These are phyloP conservation scores for Ascochyta rabiei DNA, from an alignment of 2,329 filamentous ascomycete genomes.

Conservation along the genomic window DNA sequence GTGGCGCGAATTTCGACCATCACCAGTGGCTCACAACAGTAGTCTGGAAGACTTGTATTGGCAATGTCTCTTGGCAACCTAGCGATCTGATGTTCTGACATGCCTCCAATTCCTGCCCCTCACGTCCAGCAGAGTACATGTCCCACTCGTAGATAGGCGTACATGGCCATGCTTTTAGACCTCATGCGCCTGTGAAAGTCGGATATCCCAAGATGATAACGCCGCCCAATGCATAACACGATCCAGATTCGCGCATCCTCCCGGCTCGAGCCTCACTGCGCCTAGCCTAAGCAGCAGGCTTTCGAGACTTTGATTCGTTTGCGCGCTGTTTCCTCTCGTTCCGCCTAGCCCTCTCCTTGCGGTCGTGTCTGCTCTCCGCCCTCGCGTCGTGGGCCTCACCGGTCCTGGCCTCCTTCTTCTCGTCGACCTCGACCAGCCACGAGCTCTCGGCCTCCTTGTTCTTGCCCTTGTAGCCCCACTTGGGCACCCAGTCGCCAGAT, in stretches of 20 bases:
- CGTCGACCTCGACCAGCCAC: conserved; percentile 92
- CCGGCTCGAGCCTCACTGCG: conserved; percentile 12
- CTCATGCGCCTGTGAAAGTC: conserved; percentile 18
- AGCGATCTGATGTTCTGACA: not conserved
- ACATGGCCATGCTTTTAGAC: conserved; percentile 18
- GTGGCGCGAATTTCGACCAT: too few relatives aligned
- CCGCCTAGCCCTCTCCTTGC: conserved; percentile 54
- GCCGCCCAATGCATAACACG: conserved; percentile 39
- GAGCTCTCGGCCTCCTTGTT: conserved; percentile 84
- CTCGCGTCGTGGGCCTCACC: conserved; percentile 64
- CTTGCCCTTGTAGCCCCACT: conserved; percentile 93
- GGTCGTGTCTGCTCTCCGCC: conserved; percentile 66
- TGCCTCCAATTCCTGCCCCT: not conserved
- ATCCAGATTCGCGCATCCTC: conserved; percentile 18
- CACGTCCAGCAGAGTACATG: not conserved
- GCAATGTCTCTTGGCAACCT: too few relatives aligned
- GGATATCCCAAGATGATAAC: conserved; percentile 28
- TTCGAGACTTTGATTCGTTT: conserved; percentile 71
- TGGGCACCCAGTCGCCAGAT: conserved; percentile 85
- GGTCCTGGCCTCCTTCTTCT: conserved; percentile 68
- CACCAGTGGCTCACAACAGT: too few relatives aligned
- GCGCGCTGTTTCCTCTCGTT: conserved; percentile 52
- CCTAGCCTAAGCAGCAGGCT: conserved; percentile 43
- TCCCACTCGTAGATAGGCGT: not conserved
- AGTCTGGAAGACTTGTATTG: too few relatives aligned